A percentile compares a stretch with the other conserved stretches of the same genome.
These are phyloP conservation scores for Pseudocercospora crystallina DNA, from an alignment of 2,329 filamentous ascomycete species.

Conservation along the genomic window DNA sequence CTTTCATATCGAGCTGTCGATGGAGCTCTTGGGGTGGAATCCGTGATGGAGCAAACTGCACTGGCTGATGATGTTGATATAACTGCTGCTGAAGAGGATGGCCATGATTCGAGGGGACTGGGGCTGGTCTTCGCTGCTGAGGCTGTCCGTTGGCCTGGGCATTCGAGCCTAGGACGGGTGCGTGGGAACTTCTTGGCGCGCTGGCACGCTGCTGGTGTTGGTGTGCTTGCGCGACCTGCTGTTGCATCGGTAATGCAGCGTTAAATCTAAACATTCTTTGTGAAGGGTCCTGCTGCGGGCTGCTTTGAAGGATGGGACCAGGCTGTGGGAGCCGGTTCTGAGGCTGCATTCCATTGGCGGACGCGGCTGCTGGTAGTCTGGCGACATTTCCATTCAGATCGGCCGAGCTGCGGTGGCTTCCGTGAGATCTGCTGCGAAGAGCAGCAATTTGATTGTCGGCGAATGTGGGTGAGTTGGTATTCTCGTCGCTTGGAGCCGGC, in stretches of 20 bases:
- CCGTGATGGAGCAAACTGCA: slow-evolving; percentile 10
- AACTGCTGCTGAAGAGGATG: background rate
- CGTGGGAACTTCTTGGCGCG: background rate
- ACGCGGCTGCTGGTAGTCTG: too few species aligned
- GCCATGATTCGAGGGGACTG: background rate
- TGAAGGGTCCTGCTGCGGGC: too few species aligned
- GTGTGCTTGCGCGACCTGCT: background rate
- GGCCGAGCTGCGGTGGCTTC: too few species aligned
- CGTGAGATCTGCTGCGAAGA: slow-evolving; percentile 1
- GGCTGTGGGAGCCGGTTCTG: too few species aligned
- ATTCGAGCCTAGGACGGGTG: background rate
- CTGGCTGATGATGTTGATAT: background rate
- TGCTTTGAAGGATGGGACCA: too few species aligned
- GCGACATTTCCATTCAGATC: too few species aligned
- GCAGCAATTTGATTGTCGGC: slow-evolving; percentile 9
- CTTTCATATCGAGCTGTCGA: slow-evolving; percentile 2
- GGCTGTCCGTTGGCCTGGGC: slow-evolving; percentile 3
- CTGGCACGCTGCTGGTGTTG: slow-evolving; percentile 2
- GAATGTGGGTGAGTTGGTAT: slow-evolving; percentile 27
- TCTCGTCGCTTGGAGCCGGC: slow-evolving; percentile 62
- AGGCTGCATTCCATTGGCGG: too few species aligned
- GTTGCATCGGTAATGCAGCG: background rate
- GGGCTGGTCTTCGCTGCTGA: background rate
- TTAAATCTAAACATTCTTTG: too few species aligned
- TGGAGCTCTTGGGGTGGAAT: slow-evolving; percentile 10